Evolutionary conservation across 768 basidiomycete species (phyloP).

Genomic region (Amanita pallidorosea): DNA sequence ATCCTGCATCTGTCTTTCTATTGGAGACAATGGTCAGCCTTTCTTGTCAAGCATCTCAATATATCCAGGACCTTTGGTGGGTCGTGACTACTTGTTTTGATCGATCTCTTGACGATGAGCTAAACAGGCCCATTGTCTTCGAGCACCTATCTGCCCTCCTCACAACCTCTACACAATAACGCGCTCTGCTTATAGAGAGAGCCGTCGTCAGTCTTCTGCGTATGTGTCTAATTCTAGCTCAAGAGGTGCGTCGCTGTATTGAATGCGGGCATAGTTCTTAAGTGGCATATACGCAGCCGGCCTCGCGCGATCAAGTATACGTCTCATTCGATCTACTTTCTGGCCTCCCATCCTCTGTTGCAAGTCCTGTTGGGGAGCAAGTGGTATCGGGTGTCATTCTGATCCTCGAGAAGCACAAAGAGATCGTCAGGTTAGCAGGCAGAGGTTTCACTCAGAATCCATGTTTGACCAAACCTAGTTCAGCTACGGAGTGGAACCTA

Average conservation of each 20-base stretch:
- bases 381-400: slow-evolving; percentile 73
- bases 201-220: slow-evolving; percentile 85
- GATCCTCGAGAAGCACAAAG: slow-evolving; percentile 67
- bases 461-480: slow-evolving; percentile 29
- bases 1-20: slow-evolving; percentile 91
- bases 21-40: slow-evolving; percentile 94
- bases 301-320: slow-evolving; percentile 88
- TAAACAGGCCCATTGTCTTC: slow-evolving; percentile 81
- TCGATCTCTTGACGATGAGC: background rate
- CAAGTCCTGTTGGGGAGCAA: slow-evolving; percentile 84
- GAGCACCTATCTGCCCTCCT: slow-evolving; percentile 84
- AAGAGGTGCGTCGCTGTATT: slow-evolving; percentile 40
- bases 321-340: slow-evolving; percentile 87
- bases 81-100: slow-evolving; percentile 13
- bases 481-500: slow-evolving; percentile 93
- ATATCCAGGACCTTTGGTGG: slow-evolving; percentile 86
- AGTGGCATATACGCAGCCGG: slow-evolving; percentile 35
- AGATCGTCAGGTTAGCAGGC: slow-evolving; percentile 49
- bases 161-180: slow-evolving; percentile 69
- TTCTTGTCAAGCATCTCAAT: slow-evolving; percentile 59
- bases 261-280: background rate
- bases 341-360: slow-evolving; percentile 63
- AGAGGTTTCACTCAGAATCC: background rate
- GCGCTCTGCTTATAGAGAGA: slow-evolving; percentile 84
- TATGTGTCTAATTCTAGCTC: slow-evolving; percentile 74